Conservation (phyloP, 1,139 yeast genomes). For the Yamadazyma triangularis region DNA sequence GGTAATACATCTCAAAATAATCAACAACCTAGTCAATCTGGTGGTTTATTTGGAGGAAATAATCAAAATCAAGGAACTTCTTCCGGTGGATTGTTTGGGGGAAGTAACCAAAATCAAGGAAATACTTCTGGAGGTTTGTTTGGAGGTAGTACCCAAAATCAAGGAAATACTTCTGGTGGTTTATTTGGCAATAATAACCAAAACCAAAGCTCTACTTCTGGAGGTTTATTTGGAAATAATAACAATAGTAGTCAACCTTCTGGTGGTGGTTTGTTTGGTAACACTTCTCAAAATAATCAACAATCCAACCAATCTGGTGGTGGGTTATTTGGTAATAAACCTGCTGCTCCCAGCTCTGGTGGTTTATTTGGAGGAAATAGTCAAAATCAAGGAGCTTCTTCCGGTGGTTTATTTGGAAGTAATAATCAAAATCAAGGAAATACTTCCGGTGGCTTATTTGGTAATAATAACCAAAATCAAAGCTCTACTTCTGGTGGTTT, state of each 20-base stretch:
- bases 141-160: constrained; percentile 3
- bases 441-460: constrained; percentile 4
- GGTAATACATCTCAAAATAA: constrained; percentile 11
- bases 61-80: constrained; percentile 5
- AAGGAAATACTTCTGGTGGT: constrained; percentile 8
- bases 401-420: constrained; percentile 17
- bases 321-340: constrained; percentile 14
- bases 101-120: constrained; percentile 3
- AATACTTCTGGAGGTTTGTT: constrained; percentile 14
- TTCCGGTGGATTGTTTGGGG: constrained; percentile 21
- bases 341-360: constrained; percentile 5
- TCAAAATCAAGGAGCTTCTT: constrained; percentile 6
- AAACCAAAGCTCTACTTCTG: constrained; percentile 3
- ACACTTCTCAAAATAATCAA: constrained; percentile 7
- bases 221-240: constrained; percentile 16
- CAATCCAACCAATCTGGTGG: constrained; percentile 9
- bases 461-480: constrained; percentile 3
- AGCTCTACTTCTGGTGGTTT: constrained; percentile 5
- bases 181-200: constrained; percentile 6
- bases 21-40: constrained; percentile 8
- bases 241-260: constrained; percentile 1
- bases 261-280: constrained; percentile 3
- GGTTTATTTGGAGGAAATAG: constrained; percentile 8
- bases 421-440: constrained; percentile 6
- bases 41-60: constrained; percentile 25